A percentile compares a stretch with the other conserved stretches of the same genome.
phyloP scores from a whole-genome alignment of 768 basidiomycete species.

The Tulasnella sp. region DNA sequence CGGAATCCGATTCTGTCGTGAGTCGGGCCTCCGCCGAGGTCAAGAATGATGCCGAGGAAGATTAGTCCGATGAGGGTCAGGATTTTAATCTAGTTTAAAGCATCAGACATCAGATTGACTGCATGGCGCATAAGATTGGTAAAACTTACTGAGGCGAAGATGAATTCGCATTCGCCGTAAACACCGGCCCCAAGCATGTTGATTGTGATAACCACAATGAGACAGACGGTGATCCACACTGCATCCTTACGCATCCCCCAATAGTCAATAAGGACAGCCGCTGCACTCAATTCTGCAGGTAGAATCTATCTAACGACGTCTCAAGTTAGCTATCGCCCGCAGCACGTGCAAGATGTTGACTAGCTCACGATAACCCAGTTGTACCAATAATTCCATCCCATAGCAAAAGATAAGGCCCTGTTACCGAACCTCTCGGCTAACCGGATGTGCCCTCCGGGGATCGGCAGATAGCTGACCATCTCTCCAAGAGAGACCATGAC shows the following conservation, averaged over 20 bases:
- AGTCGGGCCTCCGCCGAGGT: constrained; percentile 79
- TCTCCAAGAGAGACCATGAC: constrained; percentile 41
- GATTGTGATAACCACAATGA: constrained; percentile 64
- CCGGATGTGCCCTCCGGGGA: constrained; percentile 45
- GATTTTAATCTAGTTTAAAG: constrained; percentile 6
- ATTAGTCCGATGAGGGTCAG: constrained; percentile 54
- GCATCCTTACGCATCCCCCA: constrained; percentile 50
- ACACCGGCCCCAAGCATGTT: constrained; percentile 47
- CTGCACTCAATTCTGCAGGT: constrained; percentile 14
- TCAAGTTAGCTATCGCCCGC: neutral
- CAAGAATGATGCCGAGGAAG: constrained; percentile 56
- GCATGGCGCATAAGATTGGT: too few relatives aligned
- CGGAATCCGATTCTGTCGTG: constrained; percentile 70
- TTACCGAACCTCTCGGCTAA: constrained; percentile 75
- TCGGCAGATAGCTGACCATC: constrained; percentile 67
- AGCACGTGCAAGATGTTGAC: too few relatives aligned
- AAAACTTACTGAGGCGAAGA: constrained; percentile 87
- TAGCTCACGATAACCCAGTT: constrained; percentile 24
- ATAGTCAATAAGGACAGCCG: constrained; percentile 59
- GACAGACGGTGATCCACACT: constrained; percentile 67
- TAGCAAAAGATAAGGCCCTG: constrained; percentile 49
- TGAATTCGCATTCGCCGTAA: constrained; percentile 53
- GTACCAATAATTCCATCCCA: constrained; percentile 25
- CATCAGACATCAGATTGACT: neutral
- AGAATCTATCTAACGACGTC: constrained; percentile 22